Conservation (phyloP, 2,329 filamentous ascomycete species). For the Trichoderma afroharzianum region DNA sequence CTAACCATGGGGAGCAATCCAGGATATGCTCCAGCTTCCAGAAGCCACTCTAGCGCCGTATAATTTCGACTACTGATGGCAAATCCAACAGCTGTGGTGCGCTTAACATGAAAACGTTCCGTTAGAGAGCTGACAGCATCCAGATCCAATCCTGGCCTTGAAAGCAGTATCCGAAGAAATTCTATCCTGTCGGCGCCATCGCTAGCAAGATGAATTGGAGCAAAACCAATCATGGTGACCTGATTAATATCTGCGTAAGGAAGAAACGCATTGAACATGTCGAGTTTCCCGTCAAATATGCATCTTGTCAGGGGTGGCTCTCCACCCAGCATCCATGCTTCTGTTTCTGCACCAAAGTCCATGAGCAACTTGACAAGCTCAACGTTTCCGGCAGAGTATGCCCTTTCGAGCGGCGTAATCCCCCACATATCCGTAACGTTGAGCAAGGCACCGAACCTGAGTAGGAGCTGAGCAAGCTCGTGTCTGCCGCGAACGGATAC, state of each 20-base stretch:
- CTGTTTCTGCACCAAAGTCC: constrained; percentile 17
- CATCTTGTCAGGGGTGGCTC: constrained; percentile 15
- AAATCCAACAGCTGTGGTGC: constrained; percentile 12
- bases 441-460: constrained; percentile 19
- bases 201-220: constrained; percentile 17
- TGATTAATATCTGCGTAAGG: constrained; percentile 13
- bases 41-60: constrained; percentile 19
- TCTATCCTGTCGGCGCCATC: constrained; percentile 10
- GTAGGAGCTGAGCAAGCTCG: constrained; percentile 12
- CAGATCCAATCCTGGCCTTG: constrained; percentile 7
- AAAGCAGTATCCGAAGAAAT: constrained; percentile 17
- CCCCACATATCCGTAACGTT: constrained; percentile 18
- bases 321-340: constrained; percentile 11
- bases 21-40: constrained; percentile 19
- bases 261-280: constrained; percentile 17
- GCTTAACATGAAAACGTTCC: neutral
- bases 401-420: constrained; percentile 18
- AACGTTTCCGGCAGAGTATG: constrained; percentile 7
- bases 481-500: constrained; percentile 10
- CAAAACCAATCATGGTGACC: constrained; percentile 1
- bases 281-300: constrained; percentile 10
- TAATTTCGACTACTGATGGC: constrained; percentile 17
- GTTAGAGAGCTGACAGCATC: constrained; percentile 1
- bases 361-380: constrained; percentile 19
- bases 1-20: constrained; percentile 14